Evolutionary conservation across 2,329 filamentous ascomycete species (phyloP).

Genomic region (Colletotrichum sp.): DNA sequence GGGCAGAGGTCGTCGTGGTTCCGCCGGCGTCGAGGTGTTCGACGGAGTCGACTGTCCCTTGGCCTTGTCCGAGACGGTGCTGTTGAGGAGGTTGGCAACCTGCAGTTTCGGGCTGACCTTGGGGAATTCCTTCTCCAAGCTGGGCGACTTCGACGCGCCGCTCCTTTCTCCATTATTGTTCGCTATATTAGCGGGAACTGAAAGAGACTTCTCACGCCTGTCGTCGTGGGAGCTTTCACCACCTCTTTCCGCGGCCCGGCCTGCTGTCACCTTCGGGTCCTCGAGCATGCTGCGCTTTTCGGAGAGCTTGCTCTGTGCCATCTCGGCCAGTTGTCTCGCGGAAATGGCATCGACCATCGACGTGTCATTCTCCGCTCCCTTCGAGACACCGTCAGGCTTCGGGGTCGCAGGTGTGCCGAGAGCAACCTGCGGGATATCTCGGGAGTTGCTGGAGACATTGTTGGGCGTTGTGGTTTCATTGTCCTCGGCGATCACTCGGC

Average conservation of each 20-base stretch:
- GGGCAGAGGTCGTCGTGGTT: neutral
- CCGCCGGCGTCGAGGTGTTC: neutral
- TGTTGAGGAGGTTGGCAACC: conserved; percentile 4
- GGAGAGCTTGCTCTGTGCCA: neutral
- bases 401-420: neutral
- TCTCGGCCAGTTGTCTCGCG: neutral
- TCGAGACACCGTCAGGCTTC: neutral
- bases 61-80: neutral
- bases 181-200: neutral
- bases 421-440: neutral
- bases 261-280: neutral
- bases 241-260: neutral
- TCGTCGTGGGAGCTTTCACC: neutral
- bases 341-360: neutral
- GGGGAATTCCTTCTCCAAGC: neutral
- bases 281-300: neutral
- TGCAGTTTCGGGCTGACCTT: neutral
- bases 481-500: neutral
- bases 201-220: neutral
- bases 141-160: neutral
- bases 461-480: neutral
- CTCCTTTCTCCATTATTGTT: neutral
- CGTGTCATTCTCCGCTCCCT: neutral
- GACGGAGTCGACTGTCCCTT: neutral
- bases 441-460: neutral